Base-by-base conservation (phyloP, 2,329 filamentous ascomycete species). In the Epichloe aotearoae region DNA sequence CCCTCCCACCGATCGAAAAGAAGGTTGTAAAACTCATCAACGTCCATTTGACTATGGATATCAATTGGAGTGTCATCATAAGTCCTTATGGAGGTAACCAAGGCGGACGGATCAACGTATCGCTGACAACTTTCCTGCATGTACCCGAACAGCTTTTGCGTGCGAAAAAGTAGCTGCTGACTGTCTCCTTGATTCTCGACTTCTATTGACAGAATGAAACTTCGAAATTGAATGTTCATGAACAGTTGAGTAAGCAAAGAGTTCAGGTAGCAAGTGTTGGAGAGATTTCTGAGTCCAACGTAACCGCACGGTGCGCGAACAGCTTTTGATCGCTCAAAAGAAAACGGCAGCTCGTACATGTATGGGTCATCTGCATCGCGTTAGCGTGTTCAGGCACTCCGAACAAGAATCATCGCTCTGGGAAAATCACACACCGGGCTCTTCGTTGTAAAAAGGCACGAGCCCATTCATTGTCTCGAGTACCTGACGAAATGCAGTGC, bases 241-340 rank as follows among this genome's bases (percentile, higher is more conserved):
- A 91, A 98, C 0, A 98, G 78, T 62, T 98, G 93, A 0, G 89
- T 91, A 54, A 97, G 76, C 1, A 98, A 73, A 0, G 93, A 97
- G 64, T 98, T 98, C 62, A 97, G 77, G 64, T 98, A 98, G 67
- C 93, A 98, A 0, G 94, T 97, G 63, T 96, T 95, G 10, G 88
- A 93, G 15, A 96, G 76, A 60, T 98, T 98, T 51, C 78, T 78
- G n/a, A 98, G 68, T 1, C 93, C 93, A n/a, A 86, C 81, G 63
- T 95, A 95, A 19, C 88, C 89, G 55, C 86, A 86, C 1, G 79
- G 69, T 2, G 87, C 82, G 54, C 88, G 81, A n/a, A 94, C 76
- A 15, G 80, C 77, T 59, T 79, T 82, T 39, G 67, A 67, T 36
- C 83, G 75, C 47, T 91, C 86, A 54, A 86, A 84, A 45, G 72